A percentile compares a stretch with the other conserved stretches of the same genome.
Evolutionary conservation across 192 early-diverging fungal genomes (phyloP).

Genomic region (Radiomyces spectabilis): DNA sequence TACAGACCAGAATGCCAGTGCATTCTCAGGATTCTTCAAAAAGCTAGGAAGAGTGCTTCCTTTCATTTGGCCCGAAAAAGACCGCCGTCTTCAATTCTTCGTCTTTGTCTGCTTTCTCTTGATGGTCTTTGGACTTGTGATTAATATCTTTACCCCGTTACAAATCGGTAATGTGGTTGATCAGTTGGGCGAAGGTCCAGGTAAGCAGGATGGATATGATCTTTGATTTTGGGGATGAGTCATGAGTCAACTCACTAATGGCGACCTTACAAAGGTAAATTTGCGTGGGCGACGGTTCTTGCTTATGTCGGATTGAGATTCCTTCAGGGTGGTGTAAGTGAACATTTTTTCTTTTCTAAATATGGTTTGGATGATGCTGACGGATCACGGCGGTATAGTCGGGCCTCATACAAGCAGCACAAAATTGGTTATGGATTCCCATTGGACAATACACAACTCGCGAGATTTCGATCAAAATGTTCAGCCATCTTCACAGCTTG

Average conservation of each 20-base stretch:
- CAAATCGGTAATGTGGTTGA: slow-evolving; percentile 84
- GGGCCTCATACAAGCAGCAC: slow-evolving; percentile 69
- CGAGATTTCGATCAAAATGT: slow-evolving; percentile 85
- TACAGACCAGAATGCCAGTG: slow-evolving; percentile 21
- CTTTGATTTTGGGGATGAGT: background rate
- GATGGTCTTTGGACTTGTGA: slow-evolving; percentile 53
- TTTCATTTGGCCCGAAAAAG: slow-evolving; percentile 76
- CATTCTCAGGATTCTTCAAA: slow-evolving; percentile 35
- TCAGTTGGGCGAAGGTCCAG: slow-evolving; percentile 29
- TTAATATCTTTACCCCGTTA: slow-evolving; percentile 81
- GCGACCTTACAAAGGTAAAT: slow-evolving; percentile 11
- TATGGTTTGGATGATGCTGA: too few relatives aligned
- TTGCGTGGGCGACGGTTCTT: slow-evolving; percentile 45
- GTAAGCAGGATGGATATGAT: too few relatives aligned
- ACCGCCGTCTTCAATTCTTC: slow-evolving; percentile 52
- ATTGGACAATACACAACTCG: slow-evolving; percentile 90
- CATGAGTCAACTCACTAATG: background rate
- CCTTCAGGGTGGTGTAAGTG: slow-evolving; percentile 63
- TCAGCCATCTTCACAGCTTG: slow-evolving; percentile 82
- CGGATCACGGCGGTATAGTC: slow-evolving; percentile 35
- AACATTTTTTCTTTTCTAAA: slow-evolving; percentile 8
- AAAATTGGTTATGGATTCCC: slow-evolving; percentile 88
- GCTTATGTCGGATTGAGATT: slow-evolving; percentile 58
- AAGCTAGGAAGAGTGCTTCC: slow-evolving; percentile 67
- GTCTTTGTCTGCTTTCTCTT: slow-evolving; percentile 63